Base-by-base conservation (phyloP, 2,329 filamentous ascomycete genomes). In the Arthrobotrys sinensis region DNA sequence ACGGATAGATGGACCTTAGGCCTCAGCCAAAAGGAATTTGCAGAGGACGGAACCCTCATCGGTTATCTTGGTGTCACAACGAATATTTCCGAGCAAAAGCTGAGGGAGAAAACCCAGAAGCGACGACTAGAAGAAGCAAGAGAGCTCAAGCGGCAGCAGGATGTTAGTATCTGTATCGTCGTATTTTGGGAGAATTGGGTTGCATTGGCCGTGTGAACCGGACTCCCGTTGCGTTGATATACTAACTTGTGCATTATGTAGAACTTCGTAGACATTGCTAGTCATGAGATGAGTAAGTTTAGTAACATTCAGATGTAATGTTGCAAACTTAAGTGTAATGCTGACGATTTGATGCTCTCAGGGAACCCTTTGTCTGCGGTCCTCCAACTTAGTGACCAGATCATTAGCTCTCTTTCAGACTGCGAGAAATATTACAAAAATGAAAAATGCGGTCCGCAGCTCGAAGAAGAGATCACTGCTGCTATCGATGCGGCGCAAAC, bases 21-120 rank as follows among this genome's bases (percentile, higher is more conserved):
- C 86, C 92, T 89, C 69, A 92, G 91, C 0, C 93, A 91, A 80
- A 92, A 92, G 0, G 92, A 94, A 81, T 91, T 88, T 81, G 87
- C 91, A 78, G 85, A 86, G 0, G 85, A 89, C 32, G 91, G 91
- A 2, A 85, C 86, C 32, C 86, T 94, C 64, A 93, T 93, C 85
- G 90, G 90, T 79, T 91, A 94, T 1, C 94, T 94, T 81, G 92
- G 92, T 65, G 92, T 90, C 82, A 91, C 96, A 64, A 95, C 93
- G 0, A 93, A 96, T 82, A 96, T 97, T 80, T 93, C 91, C 16
- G 89, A 92, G 67, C 92, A 96, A 83, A 97, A 96, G 83, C 91
- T 91, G 87, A 93, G 93, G 0, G 93, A 96, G 83, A 90, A 91
- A 55, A 90, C 93, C 38, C 92, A 96, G 83, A 93, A 89, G 81